Percentiles rank a stretch among this genome's conserved stretches.
Evolutionary conservation across 2,329 filamentous ascomycete genomes (phyloP).

Genomic region (Trichoderma sp.): DNA sequence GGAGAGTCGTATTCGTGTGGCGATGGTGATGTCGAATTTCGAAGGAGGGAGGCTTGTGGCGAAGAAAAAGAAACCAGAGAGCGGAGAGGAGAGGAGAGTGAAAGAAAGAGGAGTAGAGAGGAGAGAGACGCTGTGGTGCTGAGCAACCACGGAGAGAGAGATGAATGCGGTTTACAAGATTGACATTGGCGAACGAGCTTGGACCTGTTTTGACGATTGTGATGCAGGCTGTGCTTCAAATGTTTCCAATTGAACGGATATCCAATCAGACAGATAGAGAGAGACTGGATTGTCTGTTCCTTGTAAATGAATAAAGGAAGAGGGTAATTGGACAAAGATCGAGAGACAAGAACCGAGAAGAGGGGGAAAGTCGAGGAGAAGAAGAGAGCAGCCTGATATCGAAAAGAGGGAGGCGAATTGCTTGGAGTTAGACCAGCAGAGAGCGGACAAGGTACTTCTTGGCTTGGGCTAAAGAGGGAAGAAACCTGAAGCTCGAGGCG

Average conservation of each 20-base stretch:
- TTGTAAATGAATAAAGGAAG: not conserved
- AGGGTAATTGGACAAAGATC: not conserved
- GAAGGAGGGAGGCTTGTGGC: not conserved
- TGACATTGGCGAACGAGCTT: conserved; percentile 5
- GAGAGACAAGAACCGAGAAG: not conserved
- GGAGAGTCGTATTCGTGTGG: not conserved
- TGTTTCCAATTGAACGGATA: not conserved
- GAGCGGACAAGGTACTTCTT: not conserved
- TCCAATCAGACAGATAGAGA: not conserved
- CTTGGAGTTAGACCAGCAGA: not conserved
- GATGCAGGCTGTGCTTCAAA: not conserved
- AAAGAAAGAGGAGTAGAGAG: not conserved
- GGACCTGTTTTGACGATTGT: not conserved
- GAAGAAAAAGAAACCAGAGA: not conserved
- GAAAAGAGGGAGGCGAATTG: conserved; percentile 13
- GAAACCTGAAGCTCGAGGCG: not conserved
- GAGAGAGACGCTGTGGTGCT: not conserved
- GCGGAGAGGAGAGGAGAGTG: not conserved
- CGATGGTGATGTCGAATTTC: not conserved
- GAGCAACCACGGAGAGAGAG: not conserved
- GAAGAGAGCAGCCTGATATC: conserved; percentile 12
- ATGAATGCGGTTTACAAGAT: not conserved
- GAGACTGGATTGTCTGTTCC: too few relatives aligned
- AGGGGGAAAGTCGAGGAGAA: not conserved
- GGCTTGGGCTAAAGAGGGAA: not conserved